phyloP scores from a whole-genome alignment of 2,329 filamentous ascomycete genomes.

The Thyridium curvatum region DNA sequence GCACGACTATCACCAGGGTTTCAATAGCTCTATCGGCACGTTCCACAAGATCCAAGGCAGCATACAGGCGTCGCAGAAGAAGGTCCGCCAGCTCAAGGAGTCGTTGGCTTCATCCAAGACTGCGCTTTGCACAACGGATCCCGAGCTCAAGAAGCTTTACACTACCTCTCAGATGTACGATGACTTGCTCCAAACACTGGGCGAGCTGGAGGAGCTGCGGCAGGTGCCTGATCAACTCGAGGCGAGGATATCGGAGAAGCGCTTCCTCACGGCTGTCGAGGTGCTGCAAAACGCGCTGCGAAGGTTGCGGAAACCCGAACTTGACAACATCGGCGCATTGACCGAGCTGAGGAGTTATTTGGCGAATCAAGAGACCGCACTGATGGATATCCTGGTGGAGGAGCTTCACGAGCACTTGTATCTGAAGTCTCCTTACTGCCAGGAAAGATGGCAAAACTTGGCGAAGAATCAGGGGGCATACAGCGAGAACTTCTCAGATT shows the following conservation, averaged over 20 bases:
- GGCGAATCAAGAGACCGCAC: slow-evolving; percentile 81
- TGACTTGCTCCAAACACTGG: slow-evolving; percentile 75
- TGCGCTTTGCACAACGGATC: slow-evolving; percentile 77
- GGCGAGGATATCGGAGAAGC: slow-evolving; percentile 91
- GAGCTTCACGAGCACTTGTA: slow-evolving; percentile 97
- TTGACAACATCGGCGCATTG: slow-evolving; percentile 86
- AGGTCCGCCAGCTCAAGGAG: slow-evolving; percentile 75
- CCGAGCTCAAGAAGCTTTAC: slow-evolving; percentile 85
- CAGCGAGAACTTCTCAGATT: slow-evolving; percentile 31
- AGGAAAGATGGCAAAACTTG: slow-evolving; percentile 87
- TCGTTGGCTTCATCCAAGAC: slow-evolving; percentile 76
- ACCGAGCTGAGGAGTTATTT: slow-evolving; percentile 83
- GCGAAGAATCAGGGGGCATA: slow-evolving; percentile 53
- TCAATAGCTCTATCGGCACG: slow-evolving; percentile 97
- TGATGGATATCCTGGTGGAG: slow-evolving; percentile 95
- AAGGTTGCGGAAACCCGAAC: slow-evolving; percentile 76
- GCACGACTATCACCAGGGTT: slow-evolving; percentile 97
- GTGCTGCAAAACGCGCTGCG: slow-evolving; percentile 82
- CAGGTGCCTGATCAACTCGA: slow-evolving; percentile 88
- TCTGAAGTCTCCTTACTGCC: slow-evolving; percentile 94
- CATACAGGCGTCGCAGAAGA: slow-evolving; percentile 80
- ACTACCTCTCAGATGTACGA: slow-evolving; percentile 86
- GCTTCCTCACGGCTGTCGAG: slow-evolving; percentile 88
- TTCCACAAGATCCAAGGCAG: slow-evolving; percentile 98
- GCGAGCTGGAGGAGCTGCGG: slow-evolving; percentile 81